Evolutionary conservation across 441 rosid genomes (phyloP).

Genomic region (Populus hybrid): DNA sequence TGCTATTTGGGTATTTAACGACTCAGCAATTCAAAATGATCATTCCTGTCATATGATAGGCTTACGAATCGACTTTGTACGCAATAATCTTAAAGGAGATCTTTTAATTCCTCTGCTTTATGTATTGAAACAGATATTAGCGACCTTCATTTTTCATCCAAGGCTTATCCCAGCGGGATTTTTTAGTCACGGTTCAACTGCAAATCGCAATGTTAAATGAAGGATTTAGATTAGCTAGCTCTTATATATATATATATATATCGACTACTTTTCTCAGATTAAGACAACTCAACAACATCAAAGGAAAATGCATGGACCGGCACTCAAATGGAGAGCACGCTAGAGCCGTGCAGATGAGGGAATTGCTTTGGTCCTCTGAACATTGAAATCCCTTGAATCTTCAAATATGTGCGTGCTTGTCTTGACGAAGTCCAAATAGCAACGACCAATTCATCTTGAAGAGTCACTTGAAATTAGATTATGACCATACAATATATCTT

Average conservation of each 20-base stretch:
- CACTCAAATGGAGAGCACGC: neutral
- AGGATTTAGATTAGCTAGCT: neutral
- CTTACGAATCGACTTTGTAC: neutral
- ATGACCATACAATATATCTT: too few species aligned
- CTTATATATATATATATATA: too few species aligned
- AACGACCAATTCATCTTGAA: neutral
- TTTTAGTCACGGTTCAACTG: neutral
- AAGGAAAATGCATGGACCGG: neutral
- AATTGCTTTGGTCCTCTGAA: neutral
- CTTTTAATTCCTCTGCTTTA: neutral
- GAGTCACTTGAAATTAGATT: too few species aligned
- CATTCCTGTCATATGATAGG: neutral
- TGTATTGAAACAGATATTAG: neutral
- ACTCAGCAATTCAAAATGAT: neutral
- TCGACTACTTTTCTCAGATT: neutral
- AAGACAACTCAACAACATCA: slow-evolving; percentile 7
- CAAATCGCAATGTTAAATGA: neutral
- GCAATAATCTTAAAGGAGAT: neutral
- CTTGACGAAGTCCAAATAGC: neutral
- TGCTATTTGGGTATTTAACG: neutral
- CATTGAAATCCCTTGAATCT: too few species aligned
- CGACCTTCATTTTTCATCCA: too few species aligned
- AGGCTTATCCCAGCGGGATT: neutral
- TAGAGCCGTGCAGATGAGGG: neutral
- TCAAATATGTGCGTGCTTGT: neutral